Evolutionary conservation across 2,329 filamentous ascomycete genomes (phyloP), one percentile per base, ranked within the genome.

Genomic region (Trichoderma sp.): DNA sequence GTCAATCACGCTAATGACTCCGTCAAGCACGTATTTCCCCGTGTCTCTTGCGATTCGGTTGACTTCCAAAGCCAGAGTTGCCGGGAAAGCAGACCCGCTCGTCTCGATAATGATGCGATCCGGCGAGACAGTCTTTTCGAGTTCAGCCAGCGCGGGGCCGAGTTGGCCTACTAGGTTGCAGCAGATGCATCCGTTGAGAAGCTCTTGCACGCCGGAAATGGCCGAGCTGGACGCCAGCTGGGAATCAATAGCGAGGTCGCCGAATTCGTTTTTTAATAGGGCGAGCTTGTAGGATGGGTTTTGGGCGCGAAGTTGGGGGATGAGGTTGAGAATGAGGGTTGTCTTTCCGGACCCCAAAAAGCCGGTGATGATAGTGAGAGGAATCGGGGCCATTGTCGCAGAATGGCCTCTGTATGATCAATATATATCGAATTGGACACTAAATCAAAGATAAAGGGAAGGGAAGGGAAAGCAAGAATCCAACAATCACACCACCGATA

Each of bases 151-250:
- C 1, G 95, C 94, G 59, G 91, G 89, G 70, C 89, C 88, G 8
- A 99, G 88, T 79, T 97, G 93, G 18, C 96, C 96, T 70, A 99
- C 95, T 30, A 98, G 90, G 78, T 98, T 98, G 83, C 96, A 99
- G 87, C 96, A 99, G 80, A 99, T 98, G 82, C 96, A 98, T 73
- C 95, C 96, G 79, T 97, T 97, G 66, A 99, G 90, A 1, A 99
- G 86, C 80, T 99, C 96, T 75, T 92, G 91, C 5, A 97, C 94
- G 67, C 94, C 95, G 0, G 93, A 91, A 73, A 99, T 94, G 71
- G 94, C 90, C 60, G 88, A 88, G 16, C 91, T 91, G 0, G 91
- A 86, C 18, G 96, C 95, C 34, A 99, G 90, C 79, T 97, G 92
- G 1, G 92, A 96, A 83, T 99, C 96, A 77, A 99, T 86, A 43